These are phyloP conservation scores for Lentinula detonsa DNA, from an alignment of 768 basidiomycete species.

Conservation along the genomic window DNA sequence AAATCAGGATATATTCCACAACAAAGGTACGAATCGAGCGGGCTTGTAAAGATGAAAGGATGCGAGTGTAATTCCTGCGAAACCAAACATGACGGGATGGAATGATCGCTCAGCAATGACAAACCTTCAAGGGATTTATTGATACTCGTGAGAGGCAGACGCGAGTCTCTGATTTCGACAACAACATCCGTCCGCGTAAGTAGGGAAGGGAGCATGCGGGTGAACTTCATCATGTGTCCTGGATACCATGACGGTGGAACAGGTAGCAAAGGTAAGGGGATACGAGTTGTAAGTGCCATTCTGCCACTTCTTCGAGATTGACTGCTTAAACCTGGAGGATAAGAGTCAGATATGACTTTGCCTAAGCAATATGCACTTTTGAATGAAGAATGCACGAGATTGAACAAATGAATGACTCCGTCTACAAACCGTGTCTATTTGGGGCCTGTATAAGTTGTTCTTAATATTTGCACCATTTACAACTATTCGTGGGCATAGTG, in stretches of 20 bases:
- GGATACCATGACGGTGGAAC: constrained; percentile 90
- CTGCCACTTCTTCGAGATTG: not conserved
- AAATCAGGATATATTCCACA: not conserved
- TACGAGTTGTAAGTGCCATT: constrained; percentile 15
- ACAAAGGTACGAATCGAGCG: not conserved
- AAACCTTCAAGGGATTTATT: constrained; percentile 84
- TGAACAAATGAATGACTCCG: not conserved
- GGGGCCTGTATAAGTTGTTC: not conserved
- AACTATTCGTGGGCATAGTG: no score
- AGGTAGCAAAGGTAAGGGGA: constrained; percentile 44
- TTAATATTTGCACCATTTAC: not conserved
- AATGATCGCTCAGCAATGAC: constrained; percentile 11
- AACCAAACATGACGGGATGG: no score
- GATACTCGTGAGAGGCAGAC: constrained; percentile 90
- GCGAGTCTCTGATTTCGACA: constrained; percentile 89
- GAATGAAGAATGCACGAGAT: not conserved
- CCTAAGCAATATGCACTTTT: not conserved
- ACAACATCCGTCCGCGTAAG: constrained; percentile 85
- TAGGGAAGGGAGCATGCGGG: constrained; percentile 66
- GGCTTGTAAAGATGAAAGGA: not conserved
- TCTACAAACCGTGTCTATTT: not conserved
- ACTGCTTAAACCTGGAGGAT: not conserved
- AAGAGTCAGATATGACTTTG: not conserved
- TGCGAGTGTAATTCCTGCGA: not conserved
- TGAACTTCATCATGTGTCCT: constrained; percentile 91